A percentile compares a stretch with the other conserved stretches of the same genome.
Conservation (phyloP, 148 eudicot genomes). For the Rhododendron kiyosumense region DNA sequence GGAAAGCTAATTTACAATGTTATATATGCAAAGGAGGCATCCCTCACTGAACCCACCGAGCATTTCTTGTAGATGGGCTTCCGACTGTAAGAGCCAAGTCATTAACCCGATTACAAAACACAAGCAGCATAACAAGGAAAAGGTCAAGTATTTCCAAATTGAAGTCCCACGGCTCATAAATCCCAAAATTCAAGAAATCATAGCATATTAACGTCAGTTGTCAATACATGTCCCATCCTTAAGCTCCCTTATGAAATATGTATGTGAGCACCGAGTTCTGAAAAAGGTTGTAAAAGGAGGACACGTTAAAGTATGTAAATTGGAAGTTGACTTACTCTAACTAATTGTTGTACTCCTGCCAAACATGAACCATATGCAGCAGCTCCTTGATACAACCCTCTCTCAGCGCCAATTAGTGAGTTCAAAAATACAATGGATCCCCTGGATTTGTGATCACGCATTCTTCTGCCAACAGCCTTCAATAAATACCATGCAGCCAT, state of each 20-base stretch:
- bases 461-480: slow-evolving; percentile 65
- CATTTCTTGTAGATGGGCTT: not conserved
- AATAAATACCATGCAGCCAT: slow-evolving; percentile 77
- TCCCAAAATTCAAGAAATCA: not conserved
- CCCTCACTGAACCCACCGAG: not conserved
- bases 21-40: not conserved
- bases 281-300: not conserved
- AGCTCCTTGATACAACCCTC: slow-evolving; percentile 86
- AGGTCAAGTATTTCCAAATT: not conserved
- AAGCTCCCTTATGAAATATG: not conserved
- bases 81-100: not conserved
- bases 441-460: slow-evolving; percentile 78
- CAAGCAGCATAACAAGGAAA: not conserved
- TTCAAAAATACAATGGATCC: slow-evolving; percentile 81
- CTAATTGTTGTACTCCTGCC: slow-evolving; percentile 79
- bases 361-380: slow-evolving; percentile 86
- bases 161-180: not conserved
- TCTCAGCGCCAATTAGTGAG: slow-evolving; percentile 76
- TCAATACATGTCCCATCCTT: not conserved
- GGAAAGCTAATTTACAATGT: not conserved
- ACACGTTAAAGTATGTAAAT: not conserved
- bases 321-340: slow-evolving; percentile 48
- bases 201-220: not conserved
- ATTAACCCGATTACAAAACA: not conserved
- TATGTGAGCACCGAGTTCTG: not conserved